Percentiles rank a stretch among this genome's conserved stretches.
Evolutionary conservation across 495 filamentous ascomycete genomes (phyloP).

Genomic region (Aspergillus affinis): DNA sequence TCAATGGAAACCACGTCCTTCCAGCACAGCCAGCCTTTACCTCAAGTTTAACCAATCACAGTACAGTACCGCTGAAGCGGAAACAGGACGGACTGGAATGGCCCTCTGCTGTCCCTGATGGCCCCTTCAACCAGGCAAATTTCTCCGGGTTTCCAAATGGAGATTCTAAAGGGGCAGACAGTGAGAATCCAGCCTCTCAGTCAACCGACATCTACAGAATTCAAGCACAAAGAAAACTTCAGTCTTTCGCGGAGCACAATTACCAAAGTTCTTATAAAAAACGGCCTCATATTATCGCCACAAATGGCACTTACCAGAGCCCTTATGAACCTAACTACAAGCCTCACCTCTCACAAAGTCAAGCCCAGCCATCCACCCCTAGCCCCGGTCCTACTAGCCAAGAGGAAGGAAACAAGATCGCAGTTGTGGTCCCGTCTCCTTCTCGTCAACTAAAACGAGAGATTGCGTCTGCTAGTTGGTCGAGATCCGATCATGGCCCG

Average conservation of each 20-base stretch:
- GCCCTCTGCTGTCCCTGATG: neutral
- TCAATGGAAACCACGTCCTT: neutral
- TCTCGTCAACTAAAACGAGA: slow-evolving; percentile 19
- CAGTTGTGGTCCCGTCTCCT: slow-evolving; percentile 30
- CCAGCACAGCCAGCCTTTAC: slow-evolving; percentile 1
- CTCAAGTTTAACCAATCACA: slow-evolving; percentile 9
- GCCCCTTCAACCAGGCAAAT: neutral
- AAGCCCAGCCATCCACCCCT: slow-evolving; percentile 9
- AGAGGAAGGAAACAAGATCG: neutral
- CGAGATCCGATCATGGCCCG: neutral
- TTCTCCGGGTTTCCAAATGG: neutral
- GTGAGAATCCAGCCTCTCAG: neutral
- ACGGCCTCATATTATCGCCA: neutral
- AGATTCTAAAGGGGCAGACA: too few relatives aligned
- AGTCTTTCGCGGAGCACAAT: neutral
- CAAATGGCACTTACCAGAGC: slow-evolving; percentile 1
- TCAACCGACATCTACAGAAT: neutral
- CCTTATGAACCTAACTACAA: neutral
- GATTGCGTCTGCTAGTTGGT: slow-evolving; percentile 15
- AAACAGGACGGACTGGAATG: slow-evolving; percentile 12
- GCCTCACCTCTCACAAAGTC: neutral
- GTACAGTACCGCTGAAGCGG: slow-evolving; percentile 17
- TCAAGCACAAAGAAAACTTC: neutral
- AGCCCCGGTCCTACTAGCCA: slow-evolving; percentile 6
- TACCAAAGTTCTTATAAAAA: neutral